Conservation (phyloP, 2,329 filamentous ascomycete genomes). For the Colletotrichum shisoi region DNA sequence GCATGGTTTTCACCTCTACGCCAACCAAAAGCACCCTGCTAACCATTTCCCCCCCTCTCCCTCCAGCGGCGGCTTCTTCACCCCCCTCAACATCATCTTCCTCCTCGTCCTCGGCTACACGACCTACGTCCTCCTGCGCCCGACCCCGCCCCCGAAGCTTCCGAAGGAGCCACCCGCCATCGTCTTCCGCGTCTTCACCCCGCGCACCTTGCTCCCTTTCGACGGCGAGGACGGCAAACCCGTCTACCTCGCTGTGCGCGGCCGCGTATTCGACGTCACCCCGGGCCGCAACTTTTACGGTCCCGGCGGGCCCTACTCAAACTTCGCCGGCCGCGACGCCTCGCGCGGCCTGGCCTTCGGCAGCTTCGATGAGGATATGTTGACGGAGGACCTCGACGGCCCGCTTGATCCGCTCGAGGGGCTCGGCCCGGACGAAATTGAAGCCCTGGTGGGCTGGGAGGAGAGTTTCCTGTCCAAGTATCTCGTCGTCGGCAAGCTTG, state of each 20-base stretch:
- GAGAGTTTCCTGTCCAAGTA: slow-evolving; percentile 95
- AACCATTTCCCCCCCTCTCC: background rate
- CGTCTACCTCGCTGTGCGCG: slow-evolving; percentile 90
- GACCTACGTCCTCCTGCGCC: slow-evolving; percentile 63
- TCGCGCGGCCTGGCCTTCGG: slow-evolving; percentile 86
- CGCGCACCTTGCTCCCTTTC: slow-evolving; percentile 81
- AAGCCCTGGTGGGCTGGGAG: slow-evolving; percentile 89
- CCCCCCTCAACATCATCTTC: slow-evolving; percentile 70
- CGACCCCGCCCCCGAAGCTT: slow-evolving; percentile 56
- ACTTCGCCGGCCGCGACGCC: slow-evolving; percentile 94
- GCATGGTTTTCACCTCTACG: slow-evolving; percentile 44
- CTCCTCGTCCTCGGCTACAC: slow-evolving; percentile 65
- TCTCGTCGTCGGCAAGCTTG: slow-evolving; percentile 87
- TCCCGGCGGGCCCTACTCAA: slow-evolving; percentile 91
- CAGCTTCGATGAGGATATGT: slow-evolving; percentile 93
- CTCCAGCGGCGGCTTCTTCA: slow-evolving; percentile 57
- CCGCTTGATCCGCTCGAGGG: slow-evolving; percentile 80
- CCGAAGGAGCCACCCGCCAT: slow-evolving; percentile 64
- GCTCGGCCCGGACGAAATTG: slow-evolving; percentile 76
- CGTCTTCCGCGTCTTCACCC: slow-evolving; percentile 76
- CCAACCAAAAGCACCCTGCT: background rate
- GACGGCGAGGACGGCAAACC: slow-evolving; percentile 77
- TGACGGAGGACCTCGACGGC: slow-evolving; percentile 87
- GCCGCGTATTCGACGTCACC: slow-evolving; percentile 89
- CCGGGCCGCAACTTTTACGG: slow-evolving; percentile 93